Base-by-base conservation (phyloP, 2,329 filamentous ascomycete species). In the Chaetoscypha palmicola region DNA sequence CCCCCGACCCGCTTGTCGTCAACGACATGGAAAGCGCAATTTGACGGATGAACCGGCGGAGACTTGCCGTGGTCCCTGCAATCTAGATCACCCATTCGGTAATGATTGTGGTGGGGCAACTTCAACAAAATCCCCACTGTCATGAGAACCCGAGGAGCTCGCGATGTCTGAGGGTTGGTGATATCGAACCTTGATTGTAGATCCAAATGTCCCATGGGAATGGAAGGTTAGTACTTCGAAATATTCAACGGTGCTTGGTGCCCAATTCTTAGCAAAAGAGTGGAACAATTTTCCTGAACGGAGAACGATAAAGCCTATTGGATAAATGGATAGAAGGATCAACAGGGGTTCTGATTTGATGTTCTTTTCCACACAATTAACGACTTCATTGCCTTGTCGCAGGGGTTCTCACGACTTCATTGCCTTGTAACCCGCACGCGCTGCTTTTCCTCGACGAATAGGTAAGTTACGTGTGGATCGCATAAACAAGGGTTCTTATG, bases 271-370 rank as follows among this genome's bases (percentile, higher is more conserved):
- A 33, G 30, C 34, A 20, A 16, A 12, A 23, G 16, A 17, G 28
- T 41, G 24, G 38, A 32, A 11, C 26, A 9, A 19, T 20, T 41
- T 41, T 9, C 10, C 28, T 19, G 23, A 20, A 19, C 9, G 14
- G 22, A 19, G 19, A 11, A 21, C 17, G 24, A 26, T 19, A 24
- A 21, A 14, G 8, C n/a, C 20, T 35, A n/a, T 20, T 23, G 30
- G 30, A 35, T 26, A 16, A 30, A 5, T 4, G 16, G 16, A 22
- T 11, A 26, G 23, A n/a, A 24, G 26, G 30, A 32, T 16, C 26
- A 22, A 32, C 38, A 9, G n/a, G 37, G 37, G n/a, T 36, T 39
- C 11, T 39, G 26, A 43, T 43, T 35, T 37, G 24, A 43, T 22
- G 41, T 37, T 37, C 12, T 17, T 12, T 43, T 32, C 33, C 20